phyloP scores from a whole-genome alignment of 2,329 filamentous ascomycete species.

The Botrytis elliptica region DNA sequence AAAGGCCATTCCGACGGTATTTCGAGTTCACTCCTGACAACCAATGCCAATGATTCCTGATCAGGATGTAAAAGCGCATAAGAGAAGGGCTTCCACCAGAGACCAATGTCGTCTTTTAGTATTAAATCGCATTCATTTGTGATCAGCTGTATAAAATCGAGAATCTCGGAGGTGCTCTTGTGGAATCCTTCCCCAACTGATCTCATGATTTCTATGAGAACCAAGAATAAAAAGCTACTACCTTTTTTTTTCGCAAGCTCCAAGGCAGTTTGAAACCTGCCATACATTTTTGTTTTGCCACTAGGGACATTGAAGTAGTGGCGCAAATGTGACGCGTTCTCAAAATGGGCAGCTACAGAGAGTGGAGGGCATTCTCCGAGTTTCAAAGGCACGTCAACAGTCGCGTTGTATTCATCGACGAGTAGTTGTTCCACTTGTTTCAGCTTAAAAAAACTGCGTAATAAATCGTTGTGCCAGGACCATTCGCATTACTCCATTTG shows the following conservation, averaged over 20 bases:
- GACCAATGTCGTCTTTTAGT: background rate
- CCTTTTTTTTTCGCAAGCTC: background rate
- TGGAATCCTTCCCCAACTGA: too few relatives aligned
- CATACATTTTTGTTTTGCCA: background rate
- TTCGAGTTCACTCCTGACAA: background rate
- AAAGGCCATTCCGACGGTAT: background rate
- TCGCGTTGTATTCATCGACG: background rate
- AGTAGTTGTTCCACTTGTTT: background rate
- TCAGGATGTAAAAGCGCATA: background rate
- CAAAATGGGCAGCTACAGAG: background rate
- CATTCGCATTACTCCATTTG: background rate
- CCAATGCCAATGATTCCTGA: background rate
- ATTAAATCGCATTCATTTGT: background rate
- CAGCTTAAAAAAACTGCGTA: background rate
- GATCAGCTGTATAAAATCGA: background rate
- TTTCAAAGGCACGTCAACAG: background rate
- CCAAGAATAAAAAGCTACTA: background rate
- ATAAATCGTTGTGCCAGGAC: background rate
- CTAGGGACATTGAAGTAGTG: background rate
- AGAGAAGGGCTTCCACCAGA: background rate
- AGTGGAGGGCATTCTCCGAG: background rate
- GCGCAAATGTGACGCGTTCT: background rate
- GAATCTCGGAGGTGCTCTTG: fast-evolving
- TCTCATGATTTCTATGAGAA: background rate
- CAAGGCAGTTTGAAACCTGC: background rate